These are phyloP conservation scores for Lumnitzera racemosa DNA, from an alignment of 345 rosid genomes.

Conservation along the genomic window DNA sequence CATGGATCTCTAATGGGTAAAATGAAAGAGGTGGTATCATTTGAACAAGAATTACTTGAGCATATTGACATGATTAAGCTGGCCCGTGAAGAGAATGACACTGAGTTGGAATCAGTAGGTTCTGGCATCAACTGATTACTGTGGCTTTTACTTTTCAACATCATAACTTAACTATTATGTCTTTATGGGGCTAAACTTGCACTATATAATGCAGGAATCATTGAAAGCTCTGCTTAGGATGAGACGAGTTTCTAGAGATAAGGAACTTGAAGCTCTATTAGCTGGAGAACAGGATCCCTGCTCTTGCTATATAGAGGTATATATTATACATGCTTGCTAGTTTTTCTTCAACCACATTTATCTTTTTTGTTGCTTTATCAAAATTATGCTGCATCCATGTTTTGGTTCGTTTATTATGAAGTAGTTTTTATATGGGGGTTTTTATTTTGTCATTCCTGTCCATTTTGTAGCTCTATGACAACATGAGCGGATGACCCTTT, in stretches of 20 bases:
- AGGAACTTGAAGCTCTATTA: constrained; percentile 86
- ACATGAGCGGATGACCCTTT: not conserved
- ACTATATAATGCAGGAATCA: constrained; percentile 47
- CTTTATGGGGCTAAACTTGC: constrained; percentile 14
- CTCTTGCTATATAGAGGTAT: constrained; percentile 83
- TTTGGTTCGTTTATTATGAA: not conserved
- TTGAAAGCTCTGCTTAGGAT: constrained; percentile 55
- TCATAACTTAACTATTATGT: not conserved
- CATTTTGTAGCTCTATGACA: not conserved
- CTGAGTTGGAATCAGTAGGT: constrained; percentile 94
- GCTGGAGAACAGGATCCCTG: constrained; percentile 73
- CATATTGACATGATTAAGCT: constrained; percentile 93
- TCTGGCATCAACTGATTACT: constrained; percentile 41
- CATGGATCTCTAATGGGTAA: constrained; percentile 67
- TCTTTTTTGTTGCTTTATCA: too few species aligned
- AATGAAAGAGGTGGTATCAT: constrained; percentile 65
- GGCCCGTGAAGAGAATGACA: constrained; percentile 79
- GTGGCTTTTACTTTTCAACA: constrained; percentile 42
- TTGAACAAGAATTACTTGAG: constrained; percentile 81
- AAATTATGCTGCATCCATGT: too few species aligned
- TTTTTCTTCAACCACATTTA: not conserved
- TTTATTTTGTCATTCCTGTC: not conserved
- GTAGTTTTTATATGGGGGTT: not conserved
- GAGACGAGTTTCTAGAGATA: constrained; percentile 78
- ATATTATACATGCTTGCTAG: not conserved